These are phyloP conservation scores for Sclerotinia glacialis DNA, from an alignment of 2,329 filamentous ascomycete species.

Conservation along the genomic window DNA sequence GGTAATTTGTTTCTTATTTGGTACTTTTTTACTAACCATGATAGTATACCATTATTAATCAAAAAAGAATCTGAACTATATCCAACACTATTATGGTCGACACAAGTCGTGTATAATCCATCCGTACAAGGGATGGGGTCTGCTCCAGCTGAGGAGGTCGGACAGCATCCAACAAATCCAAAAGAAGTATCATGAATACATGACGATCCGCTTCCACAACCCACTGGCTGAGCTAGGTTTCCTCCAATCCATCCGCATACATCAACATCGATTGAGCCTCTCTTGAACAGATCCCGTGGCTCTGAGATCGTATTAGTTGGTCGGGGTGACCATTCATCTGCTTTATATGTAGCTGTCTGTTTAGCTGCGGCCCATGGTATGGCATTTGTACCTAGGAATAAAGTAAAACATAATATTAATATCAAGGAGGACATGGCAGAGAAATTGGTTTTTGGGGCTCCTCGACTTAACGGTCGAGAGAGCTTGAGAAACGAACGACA, in stretches of 20 bases:
- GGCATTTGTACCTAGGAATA: conserved; percentile 29
- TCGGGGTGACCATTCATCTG: conserved; percentile 34
- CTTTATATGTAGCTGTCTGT: conserved; percentile 32
- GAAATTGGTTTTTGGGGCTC: conserved; percentile 24
- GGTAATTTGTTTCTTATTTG: conserved; percentile 6
- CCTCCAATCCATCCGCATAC: conserved; percentile 39
- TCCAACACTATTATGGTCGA: conserved; percentile 33
- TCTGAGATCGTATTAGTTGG: conserved; percentile 32
- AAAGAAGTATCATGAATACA: conserved; percentile 37
- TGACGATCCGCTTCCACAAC: conserved; percentile 33
- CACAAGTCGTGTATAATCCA: conserved; percentile 37
- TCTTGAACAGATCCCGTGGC: conserved; percentile 32
- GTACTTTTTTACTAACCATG: conserved; percentile 32
- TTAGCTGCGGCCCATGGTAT: conserved; percentile 33
- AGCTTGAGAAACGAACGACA: conserved; percentile 9
- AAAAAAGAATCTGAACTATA: conserved; percentile 29
- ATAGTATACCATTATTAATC: conserved; percentile 35
- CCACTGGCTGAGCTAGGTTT: conserved; percentile 27
- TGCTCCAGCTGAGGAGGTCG: conserved; percentile 27
- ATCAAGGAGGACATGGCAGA: conserved; percentile 36
- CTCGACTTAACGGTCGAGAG: neutral
- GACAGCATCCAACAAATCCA: conserved; percentile 36
- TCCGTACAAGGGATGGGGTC: conserved; percentile 32
- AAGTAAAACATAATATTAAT: conserved; percentile 30
- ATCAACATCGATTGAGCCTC: conserved; percentile 30